phyloP scores from a whole-genome alignment of 192 early-diverging fungal genomes.

The Physocladia obscura region DNA sequence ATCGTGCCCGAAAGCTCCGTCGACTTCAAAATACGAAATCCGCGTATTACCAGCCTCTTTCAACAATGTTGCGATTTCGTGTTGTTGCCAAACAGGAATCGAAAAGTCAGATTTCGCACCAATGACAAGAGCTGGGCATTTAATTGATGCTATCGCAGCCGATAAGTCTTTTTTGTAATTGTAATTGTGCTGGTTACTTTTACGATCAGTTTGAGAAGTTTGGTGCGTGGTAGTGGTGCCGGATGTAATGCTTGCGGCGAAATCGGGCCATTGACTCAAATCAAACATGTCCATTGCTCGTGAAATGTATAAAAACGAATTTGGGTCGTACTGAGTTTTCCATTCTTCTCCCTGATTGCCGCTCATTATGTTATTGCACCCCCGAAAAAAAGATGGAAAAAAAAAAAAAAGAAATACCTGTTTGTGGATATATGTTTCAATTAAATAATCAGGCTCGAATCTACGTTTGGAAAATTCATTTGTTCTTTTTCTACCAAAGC shows the following conservation, averaged over 20 bases:
- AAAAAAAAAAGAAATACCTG: conserved; percentile 35
- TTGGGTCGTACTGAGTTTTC: not conserved
- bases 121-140: conserved; percentile 83
- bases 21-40: conserved; percentile 96
- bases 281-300: conserved; percentile 99
- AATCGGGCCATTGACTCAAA: conserved; percentile 44
- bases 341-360: conserved; percentile 5
- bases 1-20: conserved; percentile 95
- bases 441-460: conserved; percentile 64
- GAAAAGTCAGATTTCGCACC: conserved; percentile 94
- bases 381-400: not conserved
- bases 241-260: not conserved
- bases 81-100: conserved; percentile 93
- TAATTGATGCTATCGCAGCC: conserved; percentile 61
- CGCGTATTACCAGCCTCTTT: conserved; percentile 75
- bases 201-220: not conserved
- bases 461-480: conserved; percentile 66
- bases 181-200: not conserved
- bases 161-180: conserved; percentile 43
- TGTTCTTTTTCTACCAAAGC: conserved; percentile 84
- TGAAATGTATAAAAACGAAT: conserved; percentile 74
- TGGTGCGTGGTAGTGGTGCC: not conserved
- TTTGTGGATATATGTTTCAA: conserved; percentile 94
- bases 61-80: conserved; percentile 90
- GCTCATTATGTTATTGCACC: not conserved